A percentile compares a stretch with the other conserved stretches of the same genome.
phyloP scores from a whole-genome alignment of 2,329 filamentous ascomycete genomes.

The Bipolaris sorokiniana region DNA sequence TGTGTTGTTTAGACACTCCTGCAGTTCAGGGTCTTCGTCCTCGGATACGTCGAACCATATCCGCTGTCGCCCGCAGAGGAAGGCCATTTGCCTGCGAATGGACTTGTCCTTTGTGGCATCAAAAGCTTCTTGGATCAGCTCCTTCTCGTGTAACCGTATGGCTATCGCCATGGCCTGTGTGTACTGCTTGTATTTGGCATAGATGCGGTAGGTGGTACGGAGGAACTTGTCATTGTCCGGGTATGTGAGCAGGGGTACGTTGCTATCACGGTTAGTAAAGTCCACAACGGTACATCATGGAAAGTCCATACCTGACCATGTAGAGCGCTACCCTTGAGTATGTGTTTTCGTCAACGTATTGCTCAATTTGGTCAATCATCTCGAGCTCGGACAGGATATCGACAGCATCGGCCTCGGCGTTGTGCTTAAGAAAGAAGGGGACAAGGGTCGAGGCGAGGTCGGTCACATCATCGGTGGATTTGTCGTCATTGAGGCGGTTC shows the following conservation, averaged over 20 bases:
- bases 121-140: constrained; percentile 83
- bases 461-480: constrained; percentile 81
- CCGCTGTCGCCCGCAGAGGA: constrained; percentile 88
- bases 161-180: constrained; percentile 93
- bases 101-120: constrained; percentile 78
- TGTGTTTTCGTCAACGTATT: constrained; percentile 91
- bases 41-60: constrained; percentile 79
- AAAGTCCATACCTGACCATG: constrained; percentile 73
- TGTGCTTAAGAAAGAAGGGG: constrained; percentile 94
- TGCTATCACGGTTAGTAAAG: constrained; percentile 59
- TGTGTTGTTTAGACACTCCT: constrained; percentile 85
- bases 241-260: constrained; percentile 96
- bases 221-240: constrained; percentile 97
- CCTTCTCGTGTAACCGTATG: constrained; percentile 87
- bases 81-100: constrained; percentile 90
- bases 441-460: constrained; percentile 85
- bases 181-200: constrained; percentile 89
- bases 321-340: constrained; percentile 93
- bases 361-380: constrained; percentile 89
- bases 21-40: constrained; percentile 74
- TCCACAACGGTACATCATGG: background rate
- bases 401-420: constrained; percentile 96
- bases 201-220: constrained; percentile 89
- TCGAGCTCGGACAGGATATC: constrained; percentile 97
- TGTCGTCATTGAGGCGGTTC: constrained; percentile 83